Conservation (phyloP, 2,329 filamentous ascomycete species). For the Talaromyces pinophilus region DNA sequence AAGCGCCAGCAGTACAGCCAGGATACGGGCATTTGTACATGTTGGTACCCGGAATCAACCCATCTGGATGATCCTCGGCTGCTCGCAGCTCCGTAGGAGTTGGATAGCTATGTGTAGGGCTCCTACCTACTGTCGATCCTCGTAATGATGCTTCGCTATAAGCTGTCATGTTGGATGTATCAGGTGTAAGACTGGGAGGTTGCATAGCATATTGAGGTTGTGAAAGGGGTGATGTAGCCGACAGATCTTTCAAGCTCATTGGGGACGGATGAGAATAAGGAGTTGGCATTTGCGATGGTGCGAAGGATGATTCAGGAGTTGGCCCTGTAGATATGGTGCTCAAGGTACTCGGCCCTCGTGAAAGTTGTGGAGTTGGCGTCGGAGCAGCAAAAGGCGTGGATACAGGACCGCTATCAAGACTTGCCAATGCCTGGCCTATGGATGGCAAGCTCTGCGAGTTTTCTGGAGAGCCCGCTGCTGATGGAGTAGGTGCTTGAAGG, state of each 20-base stretch:
- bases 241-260: constrained; percentile 40
- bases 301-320: constrained; percentile 8
- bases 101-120: constrained; percentile 41
- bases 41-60: constrained; percentile 33
- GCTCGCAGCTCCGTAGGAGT: constrained; percentile 35
- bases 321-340: constrained; percentile 24
- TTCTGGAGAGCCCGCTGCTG: constrained; percentile 38
- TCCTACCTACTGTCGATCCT: constrained; percentile 36
- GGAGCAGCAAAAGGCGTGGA: constrained; percentile 27
- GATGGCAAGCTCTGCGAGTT: constrained; percentile 44
- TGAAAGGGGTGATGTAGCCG: constrained; percentile 39
- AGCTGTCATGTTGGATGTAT: constrained; percentile 32
- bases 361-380: constrained; percentile 29
- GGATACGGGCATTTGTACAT: constrained; percentile 57
- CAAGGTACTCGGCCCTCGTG: constrained; percentile 33
- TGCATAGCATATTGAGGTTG: constrained; percentile 36
- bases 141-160: constrained; percentile 32
- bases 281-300: constrained; percentile 32
- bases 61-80: constrained; percentile 33
- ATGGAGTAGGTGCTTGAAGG: constrained; percentile 41
- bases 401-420: constrained; percentile 28
- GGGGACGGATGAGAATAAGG: constrained; percentile 44
- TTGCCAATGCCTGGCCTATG: constrained; percentile 41
- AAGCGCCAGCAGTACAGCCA: constrained; percentile 60
- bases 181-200: constrained; percentile 29